These are phyloP conservation scores for Plenodomus biglobosus DNA, from an alignment of 2,329 filamentous ascomycete genomes.

Conservation along the genomic window DNA sequence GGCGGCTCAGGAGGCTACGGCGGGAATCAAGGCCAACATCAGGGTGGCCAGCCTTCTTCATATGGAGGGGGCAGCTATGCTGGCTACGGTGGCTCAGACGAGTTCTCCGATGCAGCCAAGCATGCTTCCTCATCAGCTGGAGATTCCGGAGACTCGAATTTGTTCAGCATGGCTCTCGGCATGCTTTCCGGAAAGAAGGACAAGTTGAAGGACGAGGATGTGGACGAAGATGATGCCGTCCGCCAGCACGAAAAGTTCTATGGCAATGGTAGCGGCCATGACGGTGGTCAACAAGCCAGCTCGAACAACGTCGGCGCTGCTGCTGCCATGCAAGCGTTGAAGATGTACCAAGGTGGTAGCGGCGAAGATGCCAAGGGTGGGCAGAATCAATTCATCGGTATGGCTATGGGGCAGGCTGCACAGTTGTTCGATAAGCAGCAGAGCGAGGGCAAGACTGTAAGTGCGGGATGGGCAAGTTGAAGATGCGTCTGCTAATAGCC, in stretches of 20 bases:
- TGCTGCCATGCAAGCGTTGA: conserved; percentile 73
- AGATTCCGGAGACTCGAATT: conserved; percentile 50
- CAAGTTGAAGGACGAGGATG: conserved; percentile 52
- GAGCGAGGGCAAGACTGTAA: conserved; percentile 56
- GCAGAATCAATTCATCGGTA: conserved; percentile 78
- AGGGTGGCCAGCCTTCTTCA: conserved; percentile 39
- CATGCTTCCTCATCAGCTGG: conserved; percentile 59
- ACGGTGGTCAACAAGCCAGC: conserved; percentile 48
- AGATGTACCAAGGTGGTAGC: conserved; percentile 69
- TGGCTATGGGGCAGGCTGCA: conserved; percentile 85
- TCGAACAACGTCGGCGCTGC: conserved; percentile 62
- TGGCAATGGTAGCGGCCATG: conserved; percentile 46
- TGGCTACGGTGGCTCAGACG: conserved; percentile 46
- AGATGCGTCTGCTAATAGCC: conserved; percentile 39
- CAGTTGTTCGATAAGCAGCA: conserved; percentile 70
- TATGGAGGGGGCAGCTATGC: conserved; percentile 43
- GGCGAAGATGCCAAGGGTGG: conserved; percentile 49
- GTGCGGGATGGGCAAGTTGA: conserved; percentile 16
- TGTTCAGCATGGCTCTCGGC: conserved; percentile 61
- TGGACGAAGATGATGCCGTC: conserved; percentile 68
- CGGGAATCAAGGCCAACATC: conserved; percentile 14
- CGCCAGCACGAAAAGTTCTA: conserved; percentile 77
- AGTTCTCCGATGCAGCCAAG: conserved; percentile 56
- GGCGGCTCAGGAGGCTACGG: conserved; percentile 21
- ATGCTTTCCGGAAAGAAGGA: conserved; percentile 59